Conservation (phyloP, 495 filamentous ascomycete genomes). For the Staphylotrichum longicolle region DNA sequence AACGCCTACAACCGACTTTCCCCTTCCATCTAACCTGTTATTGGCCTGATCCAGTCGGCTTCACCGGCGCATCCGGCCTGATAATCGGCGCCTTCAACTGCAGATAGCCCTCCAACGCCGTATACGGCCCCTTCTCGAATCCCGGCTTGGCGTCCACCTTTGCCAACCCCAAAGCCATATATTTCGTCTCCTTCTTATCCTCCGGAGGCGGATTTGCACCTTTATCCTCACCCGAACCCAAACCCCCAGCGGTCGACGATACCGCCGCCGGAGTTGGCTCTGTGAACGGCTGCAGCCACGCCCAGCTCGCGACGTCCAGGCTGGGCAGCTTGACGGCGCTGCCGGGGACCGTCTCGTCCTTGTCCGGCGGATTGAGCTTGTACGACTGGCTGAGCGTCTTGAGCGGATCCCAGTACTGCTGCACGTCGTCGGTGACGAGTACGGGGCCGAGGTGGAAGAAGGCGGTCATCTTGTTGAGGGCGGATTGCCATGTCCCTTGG, state of each 20-base stretch:
- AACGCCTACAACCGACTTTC: no score
- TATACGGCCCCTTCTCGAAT: constrained; percentile 36
- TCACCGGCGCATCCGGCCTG: neutral
- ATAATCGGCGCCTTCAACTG: constrained; percentile 35
- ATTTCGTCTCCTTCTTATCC: neutral
- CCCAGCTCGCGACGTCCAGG: constrained; percentile 36
- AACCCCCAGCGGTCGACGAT: no score
- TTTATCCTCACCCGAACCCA: no score
- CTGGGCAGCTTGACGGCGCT: constrained; percentile 28
- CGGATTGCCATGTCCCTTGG: constrained; percentile 41
- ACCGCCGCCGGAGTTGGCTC: neutral
- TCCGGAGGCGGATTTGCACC: neutral
- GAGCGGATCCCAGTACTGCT: constrained; percentile 19
- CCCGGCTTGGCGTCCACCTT: neutral
- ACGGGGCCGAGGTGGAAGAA: constrained; percentile 49
- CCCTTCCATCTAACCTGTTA: no score
- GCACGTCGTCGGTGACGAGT: constrained; percentile 27
- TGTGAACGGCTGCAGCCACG: constrained; percentile 49
- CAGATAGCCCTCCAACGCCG: constrained; percentile 47
- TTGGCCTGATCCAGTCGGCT: neutral
- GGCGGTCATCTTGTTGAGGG: constrained; percentile 45
- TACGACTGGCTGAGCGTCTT: constrained; percentile 3
- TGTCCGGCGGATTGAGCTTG: no score
- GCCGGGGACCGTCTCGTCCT: constrained; percentile 4
- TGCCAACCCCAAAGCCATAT: neutral